Percentiles rank a stretch among this genome's conserved stretches.
Evolutionary conservation across 768 basidiomycete species (phyloP).

Genomic region (Pleurotus tuoliensis): DNA sequence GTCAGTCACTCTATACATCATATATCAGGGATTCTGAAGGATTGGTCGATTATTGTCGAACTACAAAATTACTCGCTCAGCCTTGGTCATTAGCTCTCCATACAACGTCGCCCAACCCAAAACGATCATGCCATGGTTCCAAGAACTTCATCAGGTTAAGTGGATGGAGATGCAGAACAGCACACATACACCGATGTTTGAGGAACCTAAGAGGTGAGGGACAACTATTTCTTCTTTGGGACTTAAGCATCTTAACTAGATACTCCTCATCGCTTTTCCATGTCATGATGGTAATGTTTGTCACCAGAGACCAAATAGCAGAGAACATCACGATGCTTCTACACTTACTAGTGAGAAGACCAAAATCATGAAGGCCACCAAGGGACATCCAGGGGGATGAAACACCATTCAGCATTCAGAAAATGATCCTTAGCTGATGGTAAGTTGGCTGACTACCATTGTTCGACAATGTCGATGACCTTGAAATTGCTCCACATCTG

Average conservation of each 20-base stretch:
- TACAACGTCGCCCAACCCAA: constrained; percentile 17
- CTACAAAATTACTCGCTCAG: constrained; percentile 16
- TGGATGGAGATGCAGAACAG: constrained; percentile 31
- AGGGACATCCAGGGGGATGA: too few species aligned
- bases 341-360: too few species aligned
- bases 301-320: too few species aligned
- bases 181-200: constrained; percentile 17
- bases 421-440: too few species aligned
- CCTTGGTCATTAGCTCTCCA: constrained; percentile 20
- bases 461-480: too few species aligned
- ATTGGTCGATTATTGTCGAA: constrained; percentile 18
- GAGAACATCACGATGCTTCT: too few species aligned
- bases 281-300: not conserved
- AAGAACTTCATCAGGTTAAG: constrained; percentile 25
- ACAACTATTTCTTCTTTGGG: not conserved
- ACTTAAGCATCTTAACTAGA: not conserved
- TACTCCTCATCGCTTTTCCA: not conserved
- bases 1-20: constrained; percentile 31
- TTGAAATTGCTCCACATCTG: too few species aligned
- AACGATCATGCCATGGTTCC: constrained; percentile 17
- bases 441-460: too few species aligned
- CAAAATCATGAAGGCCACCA: too few species aligned
- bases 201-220: constrained; percentile 19
- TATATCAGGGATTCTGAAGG: constrained; percentile 19
- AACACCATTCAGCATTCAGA: too few species aligned